Base-by-base conservation (phyloP, 176 grass and related monocot species). In the Microstegium vimineum region DNA sequence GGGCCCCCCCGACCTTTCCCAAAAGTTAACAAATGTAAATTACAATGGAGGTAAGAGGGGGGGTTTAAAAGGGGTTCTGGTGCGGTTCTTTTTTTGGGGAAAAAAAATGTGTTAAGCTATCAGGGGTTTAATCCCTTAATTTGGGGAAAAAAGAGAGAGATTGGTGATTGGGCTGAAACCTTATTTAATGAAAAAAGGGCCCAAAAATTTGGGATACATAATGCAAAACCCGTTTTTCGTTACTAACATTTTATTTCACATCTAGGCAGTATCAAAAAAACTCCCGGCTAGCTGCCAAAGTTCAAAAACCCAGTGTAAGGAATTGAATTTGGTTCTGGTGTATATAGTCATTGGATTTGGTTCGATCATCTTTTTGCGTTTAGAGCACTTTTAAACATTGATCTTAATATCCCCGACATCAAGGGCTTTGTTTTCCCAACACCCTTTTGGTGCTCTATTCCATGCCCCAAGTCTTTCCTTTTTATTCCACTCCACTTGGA, bases 401-500 rank as follows among this genome's bases (percentile, higher is more conserved):
- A 90, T 73, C 86, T 94, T 47, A 92, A 92, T 25, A 64, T 94
- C n/a, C 43, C 83, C 94, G 77, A 71, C 92, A 68, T 97, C 94
- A 80, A 97, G 85, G 65, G 94, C 94, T 5, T 89, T 97, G 37
- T 97, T 97, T 83, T 89, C 90, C 61, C 90, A 92, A 31, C 66
- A 94, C 63, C 80, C n/a, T n/a, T n/a, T 94, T 26, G 81, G 54
- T 40, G 90, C 94, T 27, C 66, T 97, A 15, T 94, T 97, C 49
- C 87, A 41, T 77, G 92, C 94, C 94, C 92, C 8, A 92, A 92
- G 87, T 89, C 91, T 70, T 97, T 94, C 82, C n/a, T n/a, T 97
- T 91, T 63, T 91, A 97, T 77, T 97, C 89, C 54, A 97, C 91
- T 26, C 94, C 94, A 86, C 35, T 97, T 6, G 94, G 94, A 86